These are phyloP conservation scores for Nitzschia palea DNA, from an alignment of 108 stramenopile genomes.

Conservation along the genomic window DNA sequence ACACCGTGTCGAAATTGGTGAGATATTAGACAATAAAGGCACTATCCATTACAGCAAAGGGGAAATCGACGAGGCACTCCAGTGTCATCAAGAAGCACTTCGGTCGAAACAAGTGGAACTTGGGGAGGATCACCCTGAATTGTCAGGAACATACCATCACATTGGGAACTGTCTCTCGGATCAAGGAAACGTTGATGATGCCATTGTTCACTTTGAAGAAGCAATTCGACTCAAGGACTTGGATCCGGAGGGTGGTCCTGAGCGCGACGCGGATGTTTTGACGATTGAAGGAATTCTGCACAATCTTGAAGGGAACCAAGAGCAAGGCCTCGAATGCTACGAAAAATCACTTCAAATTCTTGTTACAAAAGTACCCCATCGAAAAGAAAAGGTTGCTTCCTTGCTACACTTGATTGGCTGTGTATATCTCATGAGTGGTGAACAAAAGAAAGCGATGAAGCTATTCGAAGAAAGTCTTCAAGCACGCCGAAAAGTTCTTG, in stretches of 20 bases:
- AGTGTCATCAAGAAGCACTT: constrained; percentile 64
- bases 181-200: constrained; percentile 52
- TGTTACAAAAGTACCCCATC: constrained; percentile 50
- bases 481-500: constrained; percentile 66
- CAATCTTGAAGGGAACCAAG: constrained; percentile 47
- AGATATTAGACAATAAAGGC: constrained; percentile 73
- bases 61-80: constrained; percentile 56
- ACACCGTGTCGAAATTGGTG: constrained; percentile 63
- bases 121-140: constrained; percentile 56
- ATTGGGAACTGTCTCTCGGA: constrained; percentile 72
- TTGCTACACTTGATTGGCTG: constrained; percentile 66
- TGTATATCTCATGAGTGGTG: constrained; percentile 54
- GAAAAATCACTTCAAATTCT: constrained; percentile 59
- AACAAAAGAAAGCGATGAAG: constrained; percentile 62
- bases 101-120: constrained; percentile 63
- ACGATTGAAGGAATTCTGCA: constrained; percentile 59
- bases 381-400: constrained; percentile 63
- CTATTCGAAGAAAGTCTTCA: constrained; percentile 68
- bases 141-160: constrained; percentile 49
- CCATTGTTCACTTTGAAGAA: constrained; percentile 66
- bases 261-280: constrained; percentile 51
- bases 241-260: constrained; percentile 48
- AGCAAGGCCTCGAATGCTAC: constrained; percentile 61
- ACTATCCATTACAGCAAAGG: constrained; percentile 70
- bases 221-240: constrained; percentile 52